Conservation (phyloP, 2,329 filamentous ascomycete species). For the Aspergillus pseudonomiae region DNA sequence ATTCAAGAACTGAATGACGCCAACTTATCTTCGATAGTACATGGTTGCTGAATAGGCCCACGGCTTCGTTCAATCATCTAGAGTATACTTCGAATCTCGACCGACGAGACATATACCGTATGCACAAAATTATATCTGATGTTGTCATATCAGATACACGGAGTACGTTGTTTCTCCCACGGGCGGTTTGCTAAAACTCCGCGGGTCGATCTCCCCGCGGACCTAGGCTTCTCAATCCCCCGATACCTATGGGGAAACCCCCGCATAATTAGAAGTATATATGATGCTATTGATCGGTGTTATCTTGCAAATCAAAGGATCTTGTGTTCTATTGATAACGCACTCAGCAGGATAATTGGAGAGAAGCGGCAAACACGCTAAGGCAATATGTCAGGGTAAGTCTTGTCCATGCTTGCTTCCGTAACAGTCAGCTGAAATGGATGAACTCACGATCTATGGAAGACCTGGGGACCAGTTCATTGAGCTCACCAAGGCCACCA, state of each 20-base stretch:
- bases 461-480: background rate
- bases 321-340: accelerated
- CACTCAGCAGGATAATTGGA: no score
- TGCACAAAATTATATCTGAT: background rate
- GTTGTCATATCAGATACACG: background rate
- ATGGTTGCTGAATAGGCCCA: no score
- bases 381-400: background rate
- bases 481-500: background rate
- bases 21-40: no score
- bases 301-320: background rate
- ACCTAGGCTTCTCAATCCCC: background rate
- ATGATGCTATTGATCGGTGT: background rate
- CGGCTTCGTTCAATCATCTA: no score
- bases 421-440: background rate
- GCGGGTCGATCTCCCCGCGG: background rate
- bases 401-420: background rate
- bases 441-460: background rate
- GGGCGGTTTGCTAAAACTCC: background rate
- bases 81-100: no score
- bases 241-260: background rate
- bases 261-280: background rate
- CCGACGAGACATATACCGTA: background rate
- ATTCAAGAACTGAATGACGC: no score
- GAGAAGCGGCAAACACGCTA: background rate
- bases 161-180: background rate